Evolutionary conservation across 1,139 yeast species (phyloP).

Genomic region (Scheffersomyces quercinus): DNA sequence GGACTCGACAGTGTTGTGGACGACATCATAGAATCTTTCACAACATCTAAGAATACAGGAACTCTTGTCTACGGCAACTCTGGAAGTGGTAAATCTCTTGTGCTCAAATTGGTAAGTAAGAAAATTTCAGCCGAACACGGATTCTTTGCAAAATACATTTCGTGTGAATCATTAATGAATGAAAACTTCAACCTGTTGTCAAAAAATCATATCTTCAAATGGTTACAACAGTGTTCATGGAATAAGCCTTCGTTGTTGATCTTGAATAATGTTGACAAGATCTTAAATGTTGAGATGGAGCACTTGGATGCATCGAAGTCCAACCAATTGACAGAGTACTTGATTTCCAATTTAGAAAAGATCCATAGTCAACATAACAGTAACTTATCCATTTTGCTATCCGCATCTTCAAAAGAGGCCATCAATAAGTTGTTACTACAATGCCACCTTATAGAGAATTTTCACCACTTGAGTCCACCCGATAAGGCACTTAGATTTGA

Average conservation of each 20-base stretch:
- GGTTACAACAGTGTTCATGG: constrained; percentile 72
- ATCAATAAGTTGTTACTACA: constrained; percentile 63
- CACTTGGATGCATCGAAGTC: constrained; percentile 63
- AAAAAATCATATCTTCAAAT: constrained; percentile 43
- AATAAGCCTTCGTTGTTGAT: constrained; percentile 73
- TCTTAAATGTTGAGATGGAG: constrained; percentile 73
- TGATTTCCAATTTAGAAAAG: constrained; percentile 40
- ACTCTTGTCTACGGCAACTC: constrained; percentile 66
- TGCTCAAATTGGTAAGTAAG: constrained; percentile 45
- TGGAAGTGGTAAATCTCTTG: constrained; percentile 78
- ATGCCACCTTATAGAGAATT: constrained; percentile 71
- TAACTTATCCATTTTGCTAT: constrained; percentile 53
- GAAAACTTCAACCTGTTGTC: constrained; percentile 53
- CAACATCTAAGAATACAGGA: constrained; percentile 52
- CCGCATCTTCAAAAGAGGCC: constrained; percentile 65
- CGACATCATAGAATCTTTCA: constrained; percentile 44
- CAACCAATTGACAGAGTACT: constrained; percentile 55
- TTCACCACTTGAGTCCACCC: constrained; percentile 66
- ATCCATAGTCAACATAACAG: constrained; percentile 42
- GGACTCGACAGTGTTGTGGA: constrained; percentile 56
- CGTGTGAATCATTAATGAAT: constrained; percentile 58
- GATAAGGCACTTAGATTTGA: constrained; percentile 59
- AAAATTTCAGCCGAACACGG: constrained; percentile 38
- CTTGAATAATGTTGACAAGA: constrained; percentile 77
- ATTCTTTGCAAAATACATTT: constrained; percentile 42